Percentiles rank a stretch among this genome's conserved stretches.
Evolutionary conservation across 176 grass and related monocot genomes (phyloP).

Genomic region (Miscanthus lutarioriparius): DNA sequence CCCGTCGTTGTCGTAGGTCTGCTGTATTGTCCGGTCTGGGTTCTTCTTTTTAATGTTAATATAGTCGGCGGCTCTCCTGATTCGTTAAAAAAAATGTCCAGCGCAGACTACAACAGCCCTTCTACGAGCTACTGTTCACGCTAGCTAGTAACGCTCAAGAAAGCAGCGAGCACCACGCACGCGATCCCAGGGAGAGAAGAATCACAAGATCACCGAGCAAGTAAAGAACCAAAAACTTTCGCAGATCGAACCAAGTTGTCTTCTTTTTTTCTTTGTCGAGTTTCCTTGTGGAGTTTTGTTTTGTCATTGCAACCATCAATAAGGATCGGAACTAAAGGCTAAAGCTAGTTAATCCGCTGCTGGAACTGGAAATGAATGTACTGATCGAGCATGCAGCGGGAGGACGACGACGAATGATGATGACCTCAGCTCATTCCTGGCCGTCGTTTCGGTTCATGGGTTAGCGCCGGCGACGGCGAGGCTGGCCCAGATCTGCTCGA

Average conservation of each 20-base stretch:
- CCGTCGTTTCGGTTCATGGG: not conserved
- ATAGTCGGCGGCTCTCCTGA: no score
- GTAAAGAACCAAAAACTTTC: slow-evolving; percentile 46
- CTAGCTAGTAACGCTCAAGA: slow-evolving; percentile 17
- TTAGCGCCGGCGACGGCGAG: not conserved
- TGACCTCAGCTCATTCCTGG: not conserved
- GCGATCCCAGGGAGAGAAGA: slow-evolving; percentile 14
- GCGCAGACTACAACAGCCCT: not conserved
- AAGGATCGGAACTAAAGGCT: not conserved
- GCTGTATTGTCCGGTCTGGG: no score
- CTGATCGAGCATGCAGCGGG: slow-evolving; percentile 16
- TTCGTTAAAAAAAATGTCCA: not conserved
- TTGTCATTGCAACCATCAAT: slow-evolving; percentile 25
- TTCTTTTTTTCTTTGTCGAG: not conserved
- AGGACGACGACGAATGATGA: not conserved
- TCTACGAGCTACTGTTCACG: slow-evolving; percentile 10
- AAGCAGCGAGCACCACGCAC: slow-evolving; percentile 25
- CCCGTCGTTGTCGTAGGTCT: no score
- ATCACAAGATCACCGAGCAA: slow-evolving; percentile 19
- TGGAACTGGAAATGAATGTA: not conserved
- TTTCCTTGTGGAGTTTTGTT: not conserved
- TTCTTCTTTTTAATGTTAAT: no score
- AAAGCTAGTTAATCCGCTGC: not conserved
- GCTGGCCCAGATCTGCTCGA: slow-evolving; percentile 72
- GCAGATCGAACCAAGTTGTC: not conserved